These are phyloP conservation scores for Aspergillus proliferans DNA, from an alignment of 2,329 filamentous ascomycete genomes.

Conservation along the genomic window DNA sequence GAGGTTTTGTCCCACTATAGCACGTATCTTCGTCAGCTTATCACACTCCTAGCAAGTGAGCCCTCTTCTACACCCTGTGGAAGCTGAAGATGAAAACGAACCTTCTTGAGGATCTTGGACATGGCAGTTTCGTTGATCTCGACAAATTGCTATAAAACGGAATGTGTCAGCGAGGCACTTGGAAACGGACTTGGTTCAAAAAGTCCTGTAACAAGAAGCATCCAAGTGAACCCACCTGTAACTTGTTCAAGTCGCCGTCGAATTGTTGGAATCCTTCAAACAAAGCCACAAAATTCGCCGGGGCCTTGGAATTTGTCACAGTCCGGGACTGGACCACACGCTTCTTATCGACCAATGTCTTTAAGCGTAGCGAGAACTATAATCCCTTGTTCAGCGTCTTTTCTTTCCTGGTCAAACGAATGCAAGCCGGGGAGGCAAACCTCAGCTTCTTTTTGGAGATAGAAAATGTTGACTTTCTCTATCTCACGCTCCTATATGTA, in stretches of 20 bases:
- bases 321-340: constrained; percentile 75
- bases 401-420: background rate
- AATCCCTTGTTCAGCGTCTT: background rate
- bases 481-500: constrained; percentile 77
- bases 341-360: constrained; percentile 92
- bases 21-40: constrained; percentile 12
- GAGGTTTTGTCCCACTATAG: constrained; percentile 93
- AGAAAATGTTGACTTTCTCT: constrained; percentile 97
- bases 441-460: constrained; percentile 96
- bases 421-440: constrained; percentile 46
- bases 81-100: constrained; percentile 27
- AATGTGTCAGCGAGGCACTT: constrained; percentile 6
- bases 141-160: constrained; percentile 69
- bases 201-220: background rate
- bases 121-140: constrained; percentile 97
- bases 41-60: constrained; percentile 8
- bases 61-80: background rate
- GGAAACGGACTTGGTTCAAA: background rate
- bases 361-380: constrained; percentile 85
- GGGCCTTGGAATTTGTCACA: constrained; percentile 72
- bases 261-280: constrained; percentile 98
- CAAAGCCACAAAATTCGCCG: constrained; percentile 87
- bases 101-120: constrained; percentile 97
- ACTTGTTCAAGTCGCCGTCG: constrained; percentile 90
- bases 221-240: constrained; percentile 51